Evolutionary conservation across 2,329 filamentous ascomycete species (phyloP).

Genomic region (Coccinonectria pachysandricola): DNA sequence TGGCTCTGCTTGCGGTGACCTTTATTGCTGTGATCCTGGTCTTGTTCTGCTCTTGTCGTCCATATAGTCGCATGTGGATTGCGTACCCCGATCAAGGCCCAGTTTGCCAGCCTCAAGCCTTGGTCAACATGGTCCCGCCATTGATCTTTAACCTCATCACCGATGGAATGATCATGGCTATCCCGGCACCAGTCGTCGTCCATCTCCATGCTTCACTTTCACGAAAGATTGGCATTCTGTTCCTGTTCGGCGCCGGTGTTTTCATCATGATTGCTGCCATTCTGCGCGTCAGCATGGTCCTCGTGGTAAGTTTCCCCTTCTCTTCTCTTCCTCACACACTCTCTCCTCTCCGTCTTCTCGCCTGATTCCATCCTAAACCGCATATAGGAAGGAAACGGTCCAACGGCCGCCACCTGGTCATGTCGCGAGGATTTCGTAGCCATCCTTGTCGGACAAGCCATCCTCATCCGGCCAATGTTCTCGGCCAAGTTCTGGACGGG

Average conservation of each 20-base stretch:
- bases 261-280: conserved; percentile 23
- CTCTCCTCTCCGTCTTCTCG: too few relatives aligned
- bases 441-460: conserved; percentile 25
- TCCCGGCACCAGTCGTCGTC: conserved; percentile 21
- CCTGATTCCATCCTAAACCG: not conserved
- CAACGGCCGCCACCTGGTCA: conserved; percentile 24
- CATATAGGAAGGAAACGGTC: conserved; percentile 4
- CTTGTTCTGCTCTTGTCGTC: conserved; percentile 20
- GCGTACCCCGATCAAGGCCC: conserved; percentile 24
- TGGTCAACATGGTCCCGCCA: conserved; percentile 20
- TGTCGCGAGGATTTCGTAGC: conserved; percentile 27
- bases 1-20: conserved; percentile 19
- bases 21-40: conserved; percentile 16
- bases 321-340: not conserved
- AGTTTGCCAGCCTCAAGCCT: conserved; percentile 22
- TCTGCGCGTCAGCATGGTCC: conserved; percentile 17
- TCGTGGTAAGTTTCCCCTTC: conserved; percentile 16
- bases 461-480: conserved; percentile 23
- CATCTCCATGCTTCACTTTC: conserved; percentile 15
- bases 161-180: conserved; percentile 23
- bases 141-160: conserved; percentile 23
- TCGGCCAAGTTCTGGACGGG: conserved; percentile 14
- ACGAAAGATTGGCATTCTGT: conserved; percentile 20
- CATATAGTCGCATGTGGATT: conserved; percentile 24
- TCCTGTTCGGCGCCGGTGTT: conserved; percentile 22